Evolutionary conservation across 2,329 filamentous ascomycete genomes (phyloP), one percentile per base, ranked within the genome.

Genomic region (Tolypocladium guangdongense): DNA sequence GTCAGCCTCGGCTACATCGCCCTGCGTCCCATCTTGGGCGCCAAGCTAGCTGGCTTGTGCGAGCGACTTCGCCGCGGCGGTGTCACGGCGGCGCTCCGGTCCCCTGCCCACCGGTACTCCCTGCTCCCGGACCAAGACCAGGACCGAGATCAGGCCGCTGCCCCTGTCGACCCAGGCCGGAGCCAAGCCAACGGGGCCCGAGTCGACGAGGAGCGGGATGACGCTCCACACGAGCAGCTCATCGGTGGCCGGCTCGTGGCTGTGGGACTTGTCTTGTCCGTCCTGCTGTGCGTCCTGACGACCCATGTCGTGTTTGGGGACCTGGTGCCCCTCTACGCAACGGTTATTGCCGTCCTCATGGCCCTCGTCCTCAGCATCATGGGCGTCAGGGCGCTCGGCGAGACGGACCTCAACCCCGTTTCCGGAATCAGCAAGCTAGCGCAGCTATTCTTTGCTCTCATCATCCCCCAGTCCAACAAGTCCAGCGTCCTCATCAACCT

Each of bases 361-460:
- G 90, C 93, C 0, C 81, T 99, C 27, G 61, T 91, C 1, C 78
- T 83, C 20, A 88, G 87, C 53, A 85, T 93, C 52, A 87, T 87
- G 82, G 84, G 83, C 4, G 84, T 87, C 12, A 72, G 84, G 35
- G 83, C 84, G 1, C 69, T 87, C 0, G 83, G 83, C 11, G 82
- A 97, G 74, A 97, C 93, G 6, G 93, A 99, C 63, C 77, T 99
- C 11, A 97, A 97, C 65, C 93, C 93, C 0, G 93, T 97, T 2
- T 95, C 89, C 1, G 93, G 93, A 36, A 99, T 97, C 68, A 92
- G 87, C 66, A 99, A 99, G 73, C 79, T 99, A 3, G 95, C 93
- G 0, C 93, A 99, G 69, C 81, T 99, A 3, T 86, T 97, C 65
- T 97, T 99, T 68, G 93, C 93, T 3, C 73, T 96, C 50, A 88